These are phyloP conservation scores for Botryotinia narcissicola DNA, from an alignment of 2,329 filamentous ascomycete species.

Conservation along the genomic window DNA sequence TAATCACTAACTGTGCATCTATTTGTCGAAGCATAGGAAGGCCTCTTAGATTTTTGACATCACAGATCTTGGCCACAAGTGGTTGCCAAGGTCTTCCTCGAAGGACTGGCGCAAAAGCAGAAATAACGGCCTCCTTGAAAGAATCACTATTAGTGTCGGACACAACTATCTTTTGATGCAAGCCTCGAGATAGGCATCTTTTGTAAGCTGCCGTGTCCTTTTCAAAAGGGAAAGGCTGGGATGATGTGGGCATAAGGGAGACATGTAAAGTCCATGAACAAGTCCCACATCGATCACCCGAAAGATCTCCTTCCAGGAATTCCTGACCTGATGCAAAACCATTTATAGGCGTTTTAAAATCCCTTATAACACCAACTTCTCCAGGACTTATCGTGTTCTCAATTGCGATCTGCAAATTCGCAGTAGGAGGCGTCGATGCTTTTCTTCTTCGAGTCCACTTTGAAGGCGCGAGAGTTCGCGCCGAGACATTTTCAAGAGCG, in stretches of 20 bases:
- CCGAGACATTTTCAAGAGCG: conserved; percentile 28
- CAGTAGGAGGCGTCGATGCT: conserved; percentile 35
- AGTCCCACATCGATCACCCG: conserved; percentile 33
- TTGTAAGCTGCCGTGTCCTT: conserved; percentile 61
- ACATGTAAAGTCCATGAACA: conserved; percentile 58
- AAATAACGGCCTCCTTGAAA: conserved; percentile 49
- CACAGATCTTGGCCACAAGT: conserved; percentile 57
- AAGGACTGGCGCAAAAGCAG: conserved; percentile 51
- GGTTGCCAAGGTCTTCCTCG: conserved; percentile 54
- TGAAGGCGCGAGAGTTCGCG: conserved; percentile 5
- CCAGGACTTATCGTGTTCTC: conserved; percentile 19
- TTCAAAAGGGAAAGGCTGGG: conserved; percentile 59
- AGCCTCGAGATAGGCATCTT: conserved; percentile 57
- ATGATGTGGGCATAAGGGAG: conserved; percentile 54
- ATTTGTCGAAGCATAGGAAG: conserved; percentile 59
- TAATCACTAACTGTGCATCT: conserved; percentile 44
- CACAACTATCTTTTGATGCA: conserved; percentile 57
- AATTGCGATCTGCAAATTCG: conserved; percentile 16
- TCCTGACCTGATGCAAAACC: conserved; percentile 23
- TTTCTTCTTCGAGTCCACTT: conserved; percentile 30
- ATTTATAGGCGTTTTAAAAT: conserved; percentile 4
- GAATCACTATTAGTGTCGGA: conserved; percentile 49
- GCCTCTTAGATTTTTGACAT: conserved; percentile 52
- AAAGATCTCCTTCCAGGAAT: conserved; percentile 29
- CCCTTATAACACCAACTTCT: conserved; percentile 14